Evolutionary conservation across 306 rosid genomes (phyloP), one percentile per base, ranked within the genome.

Genomic region (Sesbania bispinosa): DNA sequence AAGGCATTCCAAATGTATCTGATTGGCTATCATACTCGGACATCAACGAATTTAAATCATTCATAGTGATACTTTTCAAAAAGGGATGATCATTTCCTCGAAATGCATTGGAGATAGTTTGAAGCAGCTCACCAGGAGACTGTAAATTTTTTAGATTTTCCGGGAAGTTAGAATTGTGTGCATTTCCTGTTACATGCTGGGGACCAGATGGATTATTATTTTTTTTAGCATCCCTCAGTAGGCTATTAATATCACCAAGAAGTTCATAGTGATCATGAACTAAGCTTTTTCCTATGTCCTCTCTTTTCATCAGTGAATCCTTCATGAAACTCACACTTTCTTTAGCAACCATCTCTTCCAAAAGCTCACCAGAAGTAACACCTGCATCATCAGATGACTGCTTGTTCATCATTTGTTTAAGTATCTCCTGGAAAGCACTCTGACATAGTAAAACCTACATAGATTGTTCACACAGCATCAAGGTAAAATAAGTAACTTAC

Each of bases 21-120:
- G 97, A 86, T 64, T 91, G 96, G 73, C 85, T 85, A 75, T 94
- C 99, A 82, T 91, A 89, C 78, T 89, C 88, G 16, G 93, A 87
- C 92, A 91, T 87, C 83, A 94, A 61, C 6, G 88, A 81, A 64
- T 82, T 86, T 80, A 94, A 80, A 82, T 89, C 85, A 36, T 82
- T 78, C 89, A 94, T 68, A 8, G 95, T 82, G 79, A 94, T 82
- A 71, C 84, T 91, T 80, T 86, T 89, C 79, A 89, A 20, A 79
- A 89, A 94, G 73, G 95, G 97, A 67, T 90, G 95, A 61, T 78
- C 87, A 79, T 89, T 90, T 83, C 90, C 90, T 79, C 84, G 88
- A 62, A 94, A 94, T 66, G 97, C 89, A 55, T 81, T 81, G 64
- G 95, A 88, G 66, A 90, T 87, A 36, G 84, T 81, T 67, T 86